Conservation (phyloP, 352 stramenopile species). For the Pythium apleroticum region DNA sequence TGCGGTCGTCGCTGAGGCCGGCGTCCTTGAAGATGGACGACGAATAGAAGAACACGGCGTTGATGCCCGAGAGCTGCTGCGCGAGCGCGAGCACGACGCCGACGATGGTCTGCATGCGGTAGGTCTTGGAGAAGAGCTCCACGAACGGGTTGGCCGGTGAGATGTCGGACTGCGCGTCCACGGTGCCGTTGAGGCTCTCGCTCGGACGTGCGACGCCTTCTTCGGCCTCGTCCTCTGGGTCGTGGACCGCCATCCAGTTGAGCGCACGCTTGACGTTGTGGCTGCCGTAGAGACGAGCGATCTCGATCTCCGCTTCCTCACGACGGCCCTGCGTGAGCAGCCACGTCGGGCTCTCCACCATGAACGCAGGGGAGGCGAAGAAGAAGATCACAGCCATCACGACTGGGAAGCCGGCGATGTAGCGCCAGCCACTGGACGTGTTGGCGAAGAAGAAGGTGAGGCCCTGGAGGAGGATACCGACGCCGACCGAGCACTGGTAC, state of each 20-base stretch:
- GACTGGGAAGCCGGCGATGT: slow-evolving; percentile 58
- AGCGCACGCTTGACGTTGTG: slow-evolving; percentile 35
- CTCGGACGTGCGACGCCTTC: slow-evolving; percentile 12
- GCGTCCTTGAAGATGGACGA: slow-evolving; percentile 41
- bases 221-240: slow-evolving; percentile 25
- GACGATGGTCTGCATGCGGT: slow-evolving; percentile 43
- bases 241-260: slow-evolving; percentile 32
- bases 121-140: slow-evolving; percentile 36
- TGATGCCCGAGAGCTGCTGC: slow-evolving; percentile 64
- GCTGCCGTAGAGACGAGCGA: slow-evolving; percentile 33
- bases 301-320: slow-evolving; percentile 30
- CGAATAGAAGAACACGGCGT: slow-evolving; percentile 57
- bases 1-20: slow-evolving; percentile 37
- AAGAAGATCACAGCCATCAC: slow-evolving; percentile 46
- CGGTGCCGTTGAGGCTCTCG: slow-evolving; percentile 17
- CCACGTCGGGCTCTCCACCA: slow-evolving; percentile 45
- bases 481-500: slow-evolving; percentile 46
- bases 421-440: slow-evolving; percentile 49
- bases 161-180: slow-evolving; percentile 11
- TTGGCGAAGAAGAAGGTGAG: slow-evolving; percentile 61
- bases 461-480: slow-evolving; percentile 45
- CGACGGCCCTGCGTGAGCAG: slow-evolving; percentile 34
- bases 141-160: slow-evolving; percentile 20
- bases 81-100: slow-evolving; percentile 39
- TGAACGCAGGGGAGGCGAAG: slow-evolving; percentile 36